phyloP scores from a whole-genome alignment of 108 stramenopile species.

The Pseudonitzschia pungens region DNA sequence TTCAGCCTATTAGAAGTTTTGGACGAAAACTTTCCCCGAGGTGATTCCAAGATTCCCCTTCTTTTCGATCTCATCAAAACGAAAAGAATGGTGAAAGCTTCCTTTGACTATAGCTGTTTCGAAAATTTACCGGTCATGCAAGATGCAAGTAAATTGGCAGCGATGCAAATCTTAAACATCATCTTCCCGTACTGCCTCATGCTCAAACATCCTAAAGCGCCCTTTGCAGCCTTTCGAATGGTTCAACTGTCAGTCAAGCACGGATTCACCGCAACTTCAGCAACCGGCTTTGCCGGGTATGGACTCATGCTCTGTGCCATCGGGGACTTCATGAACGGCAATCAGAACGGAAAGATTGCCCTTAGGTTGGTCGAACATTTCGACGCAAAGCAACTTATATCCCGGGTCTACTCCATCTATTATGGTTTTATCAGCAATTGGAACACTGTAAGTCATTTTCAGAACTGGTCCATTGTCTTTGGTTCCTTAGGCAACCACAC shows the following conservation, averaged over 20 bases:
- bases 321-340: conserved; percentile 31
- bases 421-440: conserved; percentile 34
- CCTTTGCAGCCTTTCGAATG: conserved; percentile 37
- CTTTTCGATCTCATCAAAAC: conserved; percentile 22
- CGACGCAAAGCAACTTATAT: conserved; percentile 26
- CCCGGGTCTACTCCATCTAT: conserved; percentile 23
- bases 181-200: conserved; percentile 23
- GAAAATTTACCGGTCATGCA: conserved; percentile 28
- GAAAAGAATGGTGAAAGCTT: conserved; percentile 18
- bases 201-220: conserved; percentile 20
- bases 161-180: conserved; percentile 39
- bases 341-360: conserved; percentile 40
- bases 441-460: conserved; percentile 10
- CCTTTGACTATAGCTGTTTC: conserved; percentile 14
- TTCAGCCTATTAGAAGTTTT: conserved; percentile 29
- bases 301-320: conserved; percentile 37
- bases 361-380: conserved; percentile 37
- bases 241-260: conserved; percentile 40
- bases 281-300: conserved; percentile 46
- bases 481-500: conserved; percentile 3
- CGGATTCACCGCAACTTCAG: conserved; percentile 38
- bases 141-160: conserved; percentile 23
- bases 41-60: not conserved
- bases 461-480: not conserved
- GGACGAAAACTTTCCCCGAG: conserved; percentile 25